phyloP scores from a whole-genome alignment of 2,329 filamentous ascomycete genomes.

The Cladobotryum mycophilum region DNA sequence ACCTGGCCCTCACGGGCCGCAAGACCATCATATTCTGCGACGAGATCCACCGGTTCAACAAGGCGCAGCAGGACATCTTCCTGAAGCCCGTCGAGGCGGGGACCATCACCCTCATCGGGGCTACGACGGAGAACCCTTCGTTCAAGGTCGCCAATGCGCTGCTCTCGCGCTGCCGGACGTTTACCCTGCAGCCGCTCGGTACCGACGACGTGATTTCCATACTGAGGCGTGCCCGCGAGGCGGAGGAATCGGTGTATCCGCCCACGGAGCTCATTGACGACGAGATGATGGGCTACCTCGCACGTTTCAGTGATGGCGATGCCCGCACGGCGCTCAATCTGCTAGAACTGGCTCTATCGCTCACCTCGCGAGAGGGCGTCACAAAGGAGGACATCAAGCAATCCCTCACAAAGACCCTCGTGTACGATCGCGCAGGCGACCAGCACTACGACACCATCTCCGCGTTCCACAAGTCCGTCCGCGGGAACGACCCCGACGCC shows the following conservation, averaged over 20 bases:
- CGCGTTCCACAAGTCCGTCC: slow-evolving; percentile 92
- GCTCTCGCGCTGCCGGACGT: slow-evolving; percentile 82
- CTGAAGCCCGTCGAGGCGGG: slow-evolving; percentile 87
- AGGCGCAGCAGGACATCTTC: slow-evolving; percentile 91
- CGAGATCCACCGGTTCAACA: slow-evolving; percentile 89
- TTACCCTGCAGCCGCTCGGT: slow-evolving; percentile 72
- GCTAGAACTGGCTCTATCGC: slow-evolving; percentile 78
- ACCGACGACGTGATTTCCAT: slow-evolving; percentile 68
- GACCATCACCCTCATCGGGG: slow-evolving; percentile 84
- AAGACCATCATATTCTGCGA: slow-evolving; percentile 98
- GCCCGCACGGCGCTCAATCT: slow-evolving; percentile 89
- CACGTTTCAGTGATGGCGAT: slow-evolving; percentile 84
- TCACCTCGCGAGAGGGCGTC: slow-evolving; percentile 51
- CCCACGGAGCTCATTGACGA: slow-evolving; percentile 61
- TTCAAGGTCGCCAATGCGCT: slow-evolving; percentile 89
- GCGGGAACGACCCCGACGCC: slow-evolving; percentile 80
- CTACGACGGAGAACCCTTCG: slow-evolving; percentile 93
- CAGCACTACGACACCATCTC: slow-evolving; percentile 98
- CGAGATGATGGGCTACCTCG: slow-evolving; percentile 73
- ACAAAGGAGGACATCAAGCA: slow-evolving; percentile 74
- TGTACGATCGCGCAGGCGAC: slow-evolving; percentile 92
- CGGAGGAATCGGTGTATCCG: slow-evolving; percentile 44
- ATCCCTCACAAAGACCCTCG: slow-evolving; percentile 81
- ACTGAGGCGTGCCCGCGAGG: slow-evolving; percentile 63
- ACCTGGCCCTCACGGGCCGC: slow-evolving; percentile 72